Evolutionary conservation across 2,329 filamentous ascomycete genomes (phyloP), one percentile per base, ranked within the genome.

Genomic region (Clarireedia monteithiana): DNA sequence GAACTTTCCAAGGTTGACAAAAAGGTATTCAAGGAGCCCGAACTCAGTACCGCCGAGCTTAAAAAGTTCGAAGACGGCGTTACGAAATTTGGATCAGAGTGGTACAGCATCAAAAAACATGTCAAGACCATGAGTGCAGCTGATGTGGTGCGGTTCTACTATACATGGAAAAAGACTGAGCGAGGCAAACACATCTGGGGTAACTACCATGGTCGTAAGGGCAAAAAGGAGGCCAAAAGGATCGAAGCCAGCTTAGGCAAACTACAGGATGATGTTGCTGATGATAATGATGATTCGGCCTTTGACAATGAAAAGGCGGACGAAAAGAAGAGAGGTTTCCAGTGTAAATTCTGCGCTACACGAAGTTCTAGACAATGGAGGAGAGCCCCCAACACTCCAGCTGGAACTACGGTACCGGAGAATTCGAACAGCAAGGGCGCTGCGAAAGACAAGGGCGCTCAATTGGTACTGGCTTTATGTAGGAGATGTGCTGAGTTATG

Each of bases 101-200:
- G 95, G 65, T 82, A 89, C 62, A 80, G 81, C 48, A 86, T 97
- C 58, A 90, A 85, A 62, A 85, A 88, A 63, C 88, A 96, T 69
- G 89, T 96, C 66, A 91, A 90, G 71, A 89, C 86, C 0, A 83
- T 94, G 63, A 83, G 82, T 42, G 84, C 91, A 59, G 84, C 86
- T 50, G 83, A 89, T 57, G 86, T 96, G 59, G 90, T 95, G 26
- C 88, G 94, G 3, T 95, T 88, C 68, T 99, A 97, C 72, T 99
- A 99, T 70, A 89, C 89, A 62, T 99, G 94, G 94, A 99, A 99
- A 74, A 97, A 97, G 72, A 90, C 90, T 0, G 80, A 86, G 2
- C 84, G 86, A 57, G 94, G 94, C 42, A 85, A 82, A 67, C 84
- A 94, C 64, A 84, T 99, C 23, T 96, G 94, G 91, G 90, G 90